Conservation (phyloP, 2,329 filamentous ascomycete species). For the Dothidotthia symphoricarpi region DNA sequence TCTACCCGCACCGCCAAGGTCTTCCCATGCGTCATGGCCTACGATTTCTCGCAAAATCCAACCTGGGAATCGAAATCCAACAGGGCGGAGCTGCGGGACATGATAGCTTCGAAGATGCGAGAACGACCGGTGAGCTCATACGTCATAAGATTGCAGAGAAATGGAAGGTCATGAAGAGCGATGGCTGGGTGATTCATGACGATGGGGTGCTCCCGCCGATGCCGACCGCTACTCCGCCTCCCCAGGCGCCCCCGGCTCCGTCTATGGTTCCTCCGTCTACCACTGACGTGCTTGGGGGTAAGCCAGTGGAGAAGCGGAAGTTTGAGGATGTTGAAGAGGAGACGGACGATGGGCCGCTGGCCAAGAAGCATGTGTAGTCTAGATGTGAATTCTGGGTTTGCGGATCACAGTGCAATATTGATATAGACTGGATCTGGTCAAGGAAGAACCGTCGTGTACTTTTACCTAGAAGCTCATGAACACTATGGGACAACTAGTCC, state of each 20-base stretch:
- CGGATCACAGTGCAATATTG: no score
- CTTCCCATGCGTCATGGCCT: slow-evolving; percentile 76
- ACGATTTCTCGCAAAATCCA: slow-evolving; percentile 67
- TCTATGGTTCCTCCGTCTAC: slow-evolving; percentile 17
- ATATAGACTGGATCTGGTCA: no score
- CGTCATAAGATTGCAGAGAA: slow-evolving; percentile 66
- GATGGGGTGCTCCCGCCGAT: slow-evolving; percentile 33
- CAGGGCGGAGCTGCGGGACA: slow-evolving; percentile 68
- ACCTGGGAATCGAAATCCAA: slow-evolving; percentile 77
- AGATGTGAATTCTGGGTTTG: no score
- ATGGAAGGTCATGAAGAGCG: slow-evolving; percentile 65
- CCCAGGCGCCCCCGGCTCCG: slow-evolving; percentile 9
- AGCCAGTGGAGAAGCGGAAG: slow-evolving; percentile 26
- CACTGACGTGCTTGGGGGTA: slow-evolving; percentile 8
- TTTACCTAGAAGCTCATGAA: no score
- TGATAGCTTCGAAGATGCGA: slow-evolving; percentile 88
- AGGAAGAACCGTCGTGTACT: no score
- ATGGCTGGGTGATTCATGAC: slow-evolving; percentile 60
- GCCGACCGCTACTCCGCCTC: slow-evolving; percentile 20
- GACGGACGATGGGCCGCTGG: slow-evolving; percentile 3
- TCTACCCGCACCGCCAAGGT: slow-evolving; percentile 76
- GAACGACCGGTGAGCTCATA: slow-evolving; percentile 83
- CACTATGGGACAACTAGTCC: no score
- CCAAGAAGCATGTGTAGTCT: slow-evolving; percentile 7
- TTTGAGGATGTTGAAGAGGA: slow-evolving; percentile 11